Conservation (phyloP, 805 yeast genomes). For the Kodamaea nitidulidarum region DNA sequence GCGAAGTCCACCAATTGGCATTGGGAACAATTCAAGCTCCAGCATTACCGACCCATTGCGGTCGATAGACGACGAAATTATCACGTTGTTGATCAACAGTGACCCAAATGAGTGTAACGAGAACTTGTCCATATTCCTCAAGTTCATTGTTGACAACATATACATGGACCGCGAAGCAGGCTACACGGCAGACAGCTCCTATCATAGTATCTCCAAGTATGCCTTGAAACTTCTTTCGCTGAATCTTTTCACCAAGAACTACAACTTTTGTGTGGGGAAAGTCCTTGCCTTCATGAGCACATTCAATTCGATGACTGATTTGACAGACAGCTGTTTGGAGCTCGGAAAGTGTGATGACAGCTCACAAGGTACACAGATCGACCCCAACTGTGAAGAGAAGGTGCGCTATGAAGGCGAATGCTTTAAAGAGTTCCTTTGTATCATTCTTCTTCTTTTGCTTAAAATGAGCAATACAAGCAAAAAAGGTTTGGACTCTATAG, state of each 20-base stretch:
- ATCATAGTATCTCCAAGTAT: slow-evolving; percentile 29
- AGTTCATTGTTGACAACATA: slow-evolving; percentile 30
- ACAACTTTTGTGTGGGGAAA: slow-evolving; percentile 34
- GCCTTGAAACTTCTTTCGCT: slow-evolving; percentile 34
- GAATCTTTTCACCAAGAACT: slow-evolving; percentile 38
- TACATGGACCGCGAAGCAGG: slow-evolving; percentile 13
- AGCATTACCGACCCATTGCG: neutral
- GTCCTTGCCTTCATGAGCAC: slow-evolving; percentile 29
- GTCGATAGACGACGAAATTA: slow-evolving; percentile 10
- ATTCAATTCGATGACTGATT: slow-evolving; percentile 18
- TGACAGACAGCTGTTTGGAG: neutral
- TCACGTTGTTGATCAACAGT: slow-evolving; percentile 28
- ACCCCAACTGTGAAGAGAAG: slow-evolving; percentile 1
- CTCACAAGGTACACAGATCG: neutral
- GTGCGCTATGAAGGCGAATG: slow-evolving; percentile 18
- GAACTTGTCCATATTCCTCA: slow-evolving; percentile 32
- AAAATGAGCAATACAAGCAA: slow-evolving; percentile 27
- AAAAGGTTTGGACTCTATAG: slow-evolving; percentile 11
- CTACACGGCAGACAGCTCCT: slow-evolving; percentile 14
- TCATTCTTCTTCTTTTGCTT: slow-evolving; percentile 29
- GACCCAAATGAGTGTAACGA: slow-evolving; percentile 39
- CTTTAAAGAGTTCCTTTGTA: slow-evolving; percentile 34
- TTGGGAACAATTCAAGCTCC: neutral
- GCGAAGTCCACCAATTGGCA: neutral
- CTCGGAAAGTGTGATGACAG: neutral